phyloP scores from a whole-genome alignment of 2,329 filamentous ascomycete species.

The Anisogramma anomala region DNA sequence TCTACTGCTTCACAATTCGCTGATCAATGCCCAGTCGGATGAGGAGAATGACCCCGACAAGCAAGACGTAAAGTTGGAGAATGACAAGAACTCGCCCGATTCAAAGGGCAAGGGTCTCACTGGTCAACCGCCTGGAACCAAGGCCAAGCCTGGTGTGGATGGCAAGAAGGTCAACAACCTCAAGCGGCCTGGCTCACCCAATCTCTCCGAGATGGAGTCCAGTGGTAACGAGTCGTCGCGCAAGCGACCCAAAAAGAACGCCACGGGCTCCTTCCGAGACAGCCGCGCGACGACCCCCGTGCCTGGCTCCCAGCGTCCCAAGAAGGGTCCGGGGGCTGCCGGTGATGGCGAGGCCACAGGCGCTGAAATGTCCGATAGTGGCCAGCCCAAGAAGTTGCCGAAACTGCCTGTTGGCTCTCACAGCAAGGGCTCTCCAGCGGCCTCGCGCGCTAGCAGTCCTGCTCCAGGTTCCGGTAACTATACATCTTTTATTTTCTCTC shows the following conservation, averaged over 20 bases:
- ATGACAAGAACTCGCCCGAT: slow-evolving; percentile 33
- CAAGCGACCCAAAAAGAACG: slow-evolving; percentile 61
- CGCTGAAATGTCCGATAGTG: slow-evolving; percentile 53
- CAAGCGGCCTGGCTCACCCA: slow-evolving; percentile 78
- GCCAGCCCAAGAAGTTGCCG: slow-evolving; percentile 43
- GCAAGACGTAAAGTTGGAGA: slow-evolving; percentile 40
- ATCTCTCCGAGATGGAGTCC: slow-evolving; percentile 61
- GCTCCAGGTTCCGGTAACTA: slow-evolving; percentile 29
- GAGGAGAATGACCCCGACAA: slow-evolving; percentile 41
- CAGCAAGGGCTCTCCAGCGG: slow-evolving; percentile 40
- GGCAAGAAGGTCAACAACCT: slow-evolving; percentile 50
- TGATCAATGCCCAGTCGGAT: slow-evolving; percentile 32
- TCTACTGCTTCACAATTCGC: slow-evolving; percentile 2
- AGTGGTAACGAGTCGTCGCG: slow-evolving; percentile 82
- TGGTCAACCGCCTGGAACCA: slow-evolving; percentile 33
- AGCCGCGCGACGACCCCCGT: slow-evolving; percentile 47
- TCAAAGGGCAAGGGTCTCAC: slow-evolving; percentile 51
- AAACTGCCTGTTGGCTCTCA: slow-evolving; percentile 28
- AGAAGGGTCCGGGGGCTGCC: slow-evolving; percentile 44
- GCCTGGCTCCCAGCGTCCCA: slow-evolving; percentile 32
- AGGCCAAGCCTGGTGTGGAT: slow-evolving; percentile 33
- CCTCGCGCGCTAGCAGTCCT: slow-evolving; percentile 53
- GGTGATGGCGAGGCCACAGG: slow-evolving; percentile 65
- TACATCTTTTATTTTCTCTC: slow-evolving; percentile 1
- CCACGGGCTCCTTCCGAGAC: slow-evolving; percentile 32